phyloP scores from a whole-genome alignment of 768 basidiomycete species.

The Lactarius sanguifluus region DNA sequence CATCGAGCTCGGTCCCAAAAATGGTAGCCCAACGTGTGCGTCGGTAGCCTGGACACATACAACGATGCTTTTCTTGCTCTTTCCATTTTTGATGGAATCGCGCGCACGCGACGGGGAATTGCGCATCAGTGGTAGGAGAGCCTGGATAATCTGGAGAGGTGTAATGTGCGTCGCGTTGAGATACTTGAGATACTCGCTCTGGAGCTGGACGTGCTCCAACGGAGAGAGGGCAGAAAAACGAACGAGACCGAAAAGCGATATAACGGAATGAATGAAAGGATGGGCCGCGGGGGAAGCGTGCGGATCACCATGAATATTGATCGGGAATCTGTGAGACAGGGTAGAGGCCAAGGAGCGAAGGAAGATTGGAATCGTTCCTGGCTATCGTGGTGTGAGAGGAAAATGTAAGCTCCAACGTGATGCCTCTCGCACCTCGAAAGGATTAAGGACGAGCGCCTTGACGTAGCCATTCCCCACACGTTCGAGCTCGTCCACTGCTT shows the following conservation, averaged over 20 bases:
- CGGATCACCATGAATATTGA: slow-evolving; percentile 77
- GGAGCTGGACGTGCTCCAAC: slow-evolving; percentile 67
- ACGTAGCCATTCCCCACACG: slow-evolving; percentile 69
- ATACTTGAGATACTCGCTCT: slow-evolving; percentile 64
- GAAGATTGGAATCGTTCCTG: slow-evolving; percentile 69
- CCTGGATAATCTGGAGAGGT: slow-evolving; percentile 74
- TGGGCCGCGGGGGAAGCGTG: slow-evolving; percentile 63
- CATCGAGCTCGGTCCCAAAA: slow-evolving; percentile 64
- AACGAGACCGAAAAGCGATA: slow-evolving; percentile 68
- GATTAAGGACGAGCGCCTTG: slow-evolving; percentile 78
- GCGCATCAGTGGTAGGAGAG: slow-evolving; percentile 73
- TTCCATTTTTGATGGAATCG: slow-evolving; percentile 49
- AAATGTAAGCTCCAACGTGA: background rate
- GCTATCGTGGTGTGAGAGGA: slow-evolving; percentile 42
- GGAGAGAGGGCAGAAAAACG: slow-evolving; percentile 50
- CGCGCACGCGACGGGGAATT: slow-evolving; percentile 56
- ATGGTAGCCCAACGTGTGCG: slow-evolving; percentile 74
- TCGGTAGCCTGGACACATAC: slow-evolving; percentile 75
- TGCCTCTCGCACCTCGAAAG: slow-evolving; percentile 56
- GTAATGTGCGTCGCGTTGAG: slow-evolving; percentile 73
- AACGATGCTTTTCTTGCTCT: slow-evolving; percentile 51
- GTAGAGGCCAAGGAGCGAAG: slow-evolving; percentile 79
- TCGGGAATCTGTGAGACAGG: slow-evolving; percentile 79
- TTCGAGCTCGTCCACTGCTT: slow-evolving; percentile 66
- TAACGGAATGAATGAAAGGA: slow-evolving; percentile 73